Evolutionary conservation across 1,284 basidiomycete species (phyloP).

Genomic region (Sphagnurus paluster): DNA sequence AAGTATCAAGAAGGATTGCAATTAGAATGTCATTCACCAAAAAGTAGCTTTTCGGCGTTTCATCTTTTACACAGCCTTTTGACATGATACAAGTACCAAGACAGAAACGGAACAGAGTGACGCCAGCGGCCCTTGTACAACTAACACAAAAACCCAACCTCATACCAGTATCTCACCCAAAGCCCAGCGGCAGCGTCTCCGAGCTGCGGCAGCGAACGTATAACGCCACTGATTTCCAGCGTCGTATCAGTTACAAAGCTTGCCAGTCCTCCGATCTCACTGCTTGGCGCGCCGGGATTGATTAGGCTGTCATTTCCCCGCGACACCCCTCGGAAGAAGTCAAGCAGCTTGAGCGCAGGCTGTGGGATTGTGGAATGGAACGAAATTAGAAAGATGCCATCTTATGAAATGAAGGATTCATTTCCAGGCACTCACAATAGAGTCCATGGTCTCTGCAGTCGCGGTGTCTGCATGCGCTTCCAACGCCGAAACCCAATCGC

Average conservation of each 20-base stretch:
- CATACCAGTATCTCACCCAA: constrained; percentile 31
- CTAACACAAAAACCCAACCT: constrained; percentile 20
- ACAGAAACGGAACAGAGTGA: no score
- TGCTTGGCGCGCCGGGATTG: constrained; percentile 1
- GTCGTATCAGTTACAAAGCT: constrained; percentile 24
- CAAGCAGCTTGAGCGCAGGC: constrained; percentile 22
- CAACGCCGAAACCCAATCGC: constrained; percentile 31
- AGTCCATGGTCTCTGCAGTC: neutral
- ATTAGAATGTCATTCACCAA: no score
- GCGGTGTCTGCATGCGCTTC: constrained; percentile 18
- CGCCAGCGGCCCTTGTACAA: neutral
- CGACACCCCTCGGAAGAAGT: constrained; percentile 27
- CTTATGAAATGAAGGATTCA: neutral
- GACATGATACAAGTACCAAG: no score
- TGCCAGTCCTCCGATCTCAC: constrained; percentile 23
- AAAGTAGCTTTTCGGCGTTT: no score
- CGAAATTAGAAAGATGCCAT: neutral
- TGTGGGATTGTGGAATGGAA: neutral
- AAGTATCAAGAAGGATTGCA: no score
- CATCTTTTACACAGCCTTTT: no score
- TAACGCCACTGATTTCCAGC: constrained; percentile 22
- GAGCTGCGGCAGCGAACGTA: constrained; percentile 22
- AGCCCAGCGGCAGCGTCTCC: constrained; percentile 19
- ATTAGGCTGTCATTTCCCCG: constrained; percentile 10
- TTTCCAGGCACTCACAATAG: constrained; percentile 8